Evolutionary conservation across 352 stramenopile genomes (phyloP).

Genomic region (Globisporangium viniferum): DNA sequence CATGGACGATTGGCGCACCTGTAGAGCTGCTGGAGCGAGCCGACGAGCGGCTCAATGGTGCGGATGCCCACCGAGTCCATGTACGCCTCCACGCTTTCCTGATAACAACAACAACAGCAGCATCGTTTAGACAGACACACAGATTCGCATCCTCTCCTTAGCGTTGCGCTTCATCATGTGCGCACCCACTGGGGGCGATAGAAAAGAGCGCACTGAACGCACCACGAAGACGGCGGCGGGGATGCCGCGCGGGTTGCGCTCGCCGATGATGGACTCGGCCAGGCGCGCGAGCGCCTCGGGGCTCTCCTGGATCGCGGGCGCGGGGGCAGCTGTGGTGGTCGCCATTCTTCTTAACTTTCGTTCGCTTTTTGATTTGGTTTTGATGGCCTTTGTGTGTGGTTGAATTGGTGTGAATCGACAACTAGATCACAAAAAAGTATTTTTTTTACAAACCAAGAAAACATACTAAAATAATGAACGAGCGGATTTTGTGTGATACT

Average conservation of each 20-base stretch:
- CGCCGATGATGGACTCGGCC: slow-evolving; percentile 68
- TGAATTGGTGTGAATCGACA: neutral
- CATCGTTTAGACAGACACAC: neutral
- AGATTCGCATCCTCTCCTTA: neutral
- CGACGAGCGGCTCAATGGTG: slow-evolving; percentile 73
- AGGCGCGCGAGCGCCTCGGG: slow-evolving; percentile 70
- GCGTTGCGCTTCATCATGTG: no score
- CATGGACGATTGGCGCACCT: slow-evolving; percentile 20
- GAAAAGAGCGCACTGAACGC: slow-evolving; percentile 10
- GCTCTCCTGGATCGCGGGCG: slow-evolving; percentile 48
- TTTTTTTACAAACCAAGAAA: no score
- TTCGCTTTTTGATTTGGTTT: slow-evolving; percentile 1
- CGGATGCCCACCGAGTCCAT: slow-evolving; percentile 50
- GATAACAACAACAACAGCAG: neutral
- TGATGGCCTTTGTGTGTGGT: neutral
- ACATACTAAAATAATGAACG: no score
- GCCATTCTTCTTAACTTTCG: slow-evolving; percentile 28
- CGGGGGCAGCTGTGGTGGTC: slow-evolving; percentile 16
- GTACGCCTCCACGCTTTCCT: slow-evolving; percentile 77
- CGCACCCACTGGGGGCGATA: no score
- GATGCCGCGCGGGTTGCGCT: slow-evolving; percentile 79
- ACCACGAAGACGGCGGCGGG: slow-evolving; percentile 77
- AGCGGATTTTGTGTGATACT: no score
- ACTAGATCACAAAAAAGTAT: slow-evolving; percentile 20
- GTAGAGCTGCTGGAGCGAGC: slow-evolving; percentile 83